Evolutionary conservation across 2,329 filamentous ascomycete genomes (phyloP).

Genomic region (Hypoxylon rubiginosum): DNA sequence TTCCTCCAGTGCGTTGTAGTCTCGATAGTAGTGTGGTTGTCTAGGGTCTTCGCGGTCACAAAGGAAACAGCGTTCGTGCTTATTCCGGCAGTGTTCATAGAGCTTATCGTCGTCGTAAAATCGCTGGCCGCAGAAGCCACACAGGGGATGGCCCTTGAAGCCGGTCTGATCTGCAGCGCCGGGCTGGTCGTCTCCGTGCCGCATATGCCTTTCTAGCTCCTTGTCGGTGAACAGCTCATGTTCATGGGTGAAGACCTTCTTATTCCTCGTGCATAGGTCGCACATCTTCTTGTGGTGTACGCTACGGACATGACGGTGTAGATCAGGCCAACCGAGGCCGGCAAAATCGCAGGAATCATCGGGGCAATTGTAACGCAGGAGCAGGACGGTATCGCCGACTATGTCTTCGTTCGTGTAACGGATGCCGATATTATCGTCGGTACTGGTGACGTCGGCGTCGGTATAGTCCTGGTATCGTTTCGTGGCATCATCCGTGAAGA

Average conservation of each 20-base stretch:
- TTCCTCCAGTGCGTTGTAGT: constrained; percentile 87
- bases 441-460: constrained; percentile 78
- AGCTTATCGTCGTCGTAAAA: constrained; percentile 98
- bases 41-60: constrained; percentile 81
- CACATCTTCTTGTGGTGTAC: constrained; percentile 80
- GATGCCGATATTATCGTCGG: constrained; percentile 90
- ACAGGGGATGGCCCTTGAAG: constrained; percentile 95
- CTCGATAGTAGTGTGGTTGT: constrained; percentile 88
- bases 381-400: constrained; percentile 87
- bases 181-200: constrained; percentile 88
- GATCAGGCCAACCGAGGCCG: constrained; percentile 79
- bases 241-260: constrained; percentile 98
- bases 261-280: constrained; percentile 77
- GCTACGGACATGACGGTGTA: constrained; percentile 84
- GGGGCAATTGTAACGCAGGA: constrained; percentile 95
- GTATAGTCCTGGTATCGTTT: constrained; percentile 91
- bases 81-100: constrained; percentile 91
- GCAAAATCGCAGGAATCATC: constrained; percentile 81
- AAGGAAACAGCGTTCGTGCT: constrained; percentile 94
- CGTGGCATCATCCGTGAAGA: constrained; percentile 87
- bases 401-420: constrained; percentile 91
- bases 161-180: constrained; percentile 93
- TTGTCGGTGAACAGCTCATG: constrained; percentile 89
- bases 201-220: constrained; percentile 89
- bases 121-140: constrained; percentile 88